Base-by-base conservation (phyloP, 2,329 filamentous ascomycete species). In the Fusarium algeriense region DNA sequence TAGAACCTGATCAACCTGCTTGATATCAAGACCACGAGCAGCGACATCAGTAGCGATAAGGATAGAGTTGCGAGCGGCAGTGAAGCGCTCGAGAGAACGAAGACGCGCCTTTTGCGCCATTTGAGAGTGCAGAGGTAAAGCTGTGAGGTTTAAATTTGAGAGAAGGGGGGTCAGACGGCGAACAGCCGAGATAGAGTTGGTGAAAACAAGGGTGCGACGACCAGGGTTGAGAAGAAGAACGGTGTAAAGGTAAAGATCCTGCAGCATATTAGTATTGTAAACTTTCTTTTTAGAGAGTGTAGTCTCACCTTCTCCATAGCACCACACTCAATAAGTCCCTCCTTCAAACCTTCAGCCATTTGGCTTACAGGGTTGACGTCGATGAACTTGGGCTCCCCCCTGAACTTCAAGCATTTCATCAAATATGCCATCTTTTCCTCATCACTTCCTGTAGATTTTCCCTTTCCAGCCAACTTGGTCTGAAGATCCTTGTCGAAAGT, bases 81-180 rank as follows among this genome's bases (percentile, higher is more conserved):
- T 91, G 82, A 99, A 98, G 43, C 93, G 92, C 79, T 99, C 96
- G 4, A 99, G 88, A 3, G 94, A 95, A 41, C 95, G 91, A n/a
- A 98, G 86, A 46, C 96, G 94, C 6, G 96, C 95, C 81, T 98
- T 98, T 81, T 99, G 96, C 2, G 91, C 87, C 96, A 99, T 98
- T 71, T 94, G 92, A 1, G 94, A 98, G 81, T 99, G 96, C 1
- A 99, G 85, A 0, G 93, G 90, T 14, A 93, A 85, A 2, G 91
- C 92, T 5, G 91, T 90, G 12, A 98, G 86, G 69, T 91, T 89
- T 54, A 99, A 89, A 72, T 93, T 93, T 74, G 95, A 90, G 3
- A 99, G 87, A 77, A 98, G 89, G 1, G 95, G 93, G 0, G 92
- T 90, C 15, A 99, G 85, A 40, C 96, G 93, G 46, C 94, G 92